Conservation (phyloP, 768 basidiomycete species). For the Suillus decipiens region DNA sequence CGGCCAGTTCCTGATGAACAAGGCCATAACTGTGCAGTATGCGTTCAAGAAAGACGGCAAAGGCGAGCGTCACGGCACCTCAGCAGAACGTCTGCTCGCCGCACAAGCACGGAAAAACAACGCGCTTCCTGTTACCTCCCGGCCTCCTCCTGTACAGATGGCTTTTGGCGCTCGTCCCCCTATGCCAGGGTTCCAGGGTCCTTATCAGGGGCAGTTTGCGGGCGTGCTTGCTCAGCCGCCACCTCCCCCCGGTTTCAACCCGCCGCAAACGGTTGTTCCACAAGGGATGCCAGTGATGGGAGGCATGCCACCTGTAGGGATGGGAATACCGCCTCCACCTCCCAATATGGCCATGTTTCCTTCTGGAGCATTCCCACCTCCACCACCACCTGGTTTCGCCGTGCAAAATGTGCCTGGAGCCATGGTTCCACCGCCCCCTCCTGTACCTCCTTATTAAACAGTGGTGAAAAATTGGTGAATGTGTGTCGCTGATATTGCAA, state of each 20-base stretch:
- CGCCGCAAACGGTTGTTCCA: conserved; percentile 68
- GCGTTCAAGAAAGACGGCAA: conserved; percentile 99
- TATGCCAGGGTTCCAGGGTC: conserved; percentile 71
- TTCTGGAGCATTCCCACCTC: conserved; percentile 54
- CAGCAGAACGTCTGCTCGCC: conserved; percentile 94
- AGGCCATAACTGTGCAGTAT: conserved; percentile 95
- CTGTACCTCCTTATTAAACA: conserved; percentile 34
- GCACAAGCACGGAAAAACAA: conserved; percentile 96
- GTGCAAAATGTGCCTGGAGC: conserved; percentile 44
- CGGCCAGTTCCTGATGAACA: conserved; percentile 97
- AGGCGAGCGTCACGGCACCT: conserved; percentile 95
- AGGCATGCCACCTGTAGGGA: conserved; percentile 30
- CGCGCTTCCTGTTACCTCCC: conserved; percentile 74
- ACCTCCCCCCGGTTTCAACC: conserved; percentile 78
- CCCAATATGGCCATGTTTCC: conserved; percentile 50
- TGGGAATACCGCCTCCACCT: conserved; percentile 39
- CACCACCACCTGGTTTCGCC: conserved; percentile 67
- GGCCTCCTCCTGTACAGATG: conserved; percentile 69
- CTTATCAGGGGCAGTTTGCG: conserved; percentile 92
- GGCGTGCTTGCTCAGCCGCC: conserved; percentile 82
- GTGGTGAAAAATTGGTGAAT: not conserved
- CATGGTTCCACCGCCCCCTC: conserved; percentile 49
- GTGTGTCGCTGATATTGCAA: not conserved
- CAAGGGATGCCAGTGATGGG: conserved; percentile 39
- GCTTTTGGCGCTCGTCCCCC: conserved; percentile 68